Base-by-base conservation (phyloP, 106 monocot genomes). In the Dioscorea alata region DNA sequence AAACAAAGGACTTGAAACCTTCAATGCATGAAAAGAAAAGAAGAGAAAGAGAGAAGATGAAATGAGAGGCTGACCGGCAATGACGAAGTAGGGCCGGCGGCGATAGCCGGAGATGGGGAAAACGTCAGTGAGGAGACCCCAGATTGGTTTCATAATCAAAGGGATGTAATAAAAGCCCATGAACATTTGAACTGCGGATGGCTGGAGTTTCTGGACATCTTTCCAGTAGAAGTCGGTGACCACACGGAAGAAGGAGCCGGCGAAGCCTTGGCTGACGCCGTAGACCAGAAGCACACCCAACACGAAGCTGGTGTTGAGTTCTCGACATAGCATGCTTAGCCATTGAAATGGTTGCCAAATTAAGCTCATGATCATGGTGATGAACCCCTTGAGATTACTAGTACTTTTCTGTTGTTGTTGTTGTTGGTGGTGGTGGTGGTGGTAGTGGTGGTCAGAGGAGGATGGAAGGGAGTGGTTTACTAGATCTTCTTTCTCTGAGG, bases 201-300 rank as follows among this genome's bases (percentile, higher is more conserved):
- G 92, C 71, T 93, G 92, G 23, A 85, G 69, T 66, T 74, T 75
- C 69, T 92, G 92, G 16, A 88, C 92, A 50, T 92, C 92, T 70
- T 92, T 92, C 92, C 92, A 92, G 83, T 92, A 92, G 81, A 85
- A 92, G 58, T 88, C 92, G 7, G 85, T 57, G 21, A 68, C 83
- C 14, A 92, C 92, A 4, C 76, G 22, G 54, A 79, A 81, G 73
- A 83, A 71, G 23, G 83, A 75, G 0, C 81, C 83, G 4, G 67
- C 68, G 67, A 88, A 78, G n/a, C 92, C 92, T 69, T 92, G 88
- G 71, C 81, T 85, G 16, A 85, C 49, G 1, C 92, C 92, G 23
- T 92, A 81, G 4, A 88, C 88, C 34, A 88, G 21, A 14, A 83
- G 71, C 15, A 92, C 80, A 14, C 88, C 92, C 24, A 79, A 20